Evolutionary conservation across 129 eudicot genomes (phyloP).

Genomic region (Flaveria sonorensis): DNA sequence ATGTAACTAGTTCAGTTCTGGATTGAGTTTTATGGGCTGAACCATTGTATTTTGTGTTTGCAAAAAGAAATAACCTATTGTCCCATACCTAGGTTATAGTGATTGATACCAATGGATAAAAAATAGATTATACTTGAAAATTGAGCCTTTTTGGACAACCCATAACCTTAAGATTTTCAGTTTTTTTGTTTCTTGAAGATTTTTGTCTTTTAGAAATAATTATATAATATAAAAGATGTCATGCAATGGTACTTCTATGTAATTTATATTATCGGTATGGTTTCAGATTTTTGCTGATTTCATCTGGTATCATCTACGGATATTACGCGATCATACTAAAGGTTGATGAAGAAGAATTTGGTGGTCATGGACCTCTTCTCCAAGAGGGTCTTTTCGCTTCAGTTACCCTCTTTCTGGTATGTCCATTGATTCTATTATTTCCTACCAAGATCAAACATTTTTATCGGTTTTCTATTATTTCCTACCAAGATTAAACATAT

Average conservation of each 20-base stretch:
- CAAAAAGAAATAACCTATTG: background rate
- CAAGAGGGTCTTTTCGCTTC: constrained; percentile 99
- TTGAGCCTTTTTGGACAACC: too few species aligned
- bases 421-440: background rate
- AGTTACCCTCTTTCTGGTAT: constrained; percentile 84
- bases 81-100: background rate
- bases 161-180: too few species aligned
- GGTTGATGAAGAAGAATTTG: constrained; percentile 95
- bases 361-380: constrained; percentile 95
- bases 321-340: constrained; percentile 79
- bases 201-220: background rate
- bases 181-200: background rate
- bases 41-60: background rate
- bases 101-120: background rate
- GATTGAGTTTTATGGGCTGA: background rate
- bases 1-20: too few species aligned
- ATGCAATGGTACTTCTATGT: background rate
- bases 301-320: constrained; percentile 80
- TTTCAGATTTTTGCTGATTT: constrained; percentile 71
- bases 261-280: background rate
- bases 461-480: background rate
- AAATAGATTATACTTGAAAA: too few species aligned
- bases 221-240: background rate
- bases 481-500: background rate
- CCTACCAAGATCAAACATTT: background rate